A percentile compares a stretch with the other conserved stretches of the same genome.
These are phyloP conservation scores for Cladosporium sp. DNA, from an alignment of 2,329 filamentous ascomycete genomes.

Conservation along the genomic window DNA sequence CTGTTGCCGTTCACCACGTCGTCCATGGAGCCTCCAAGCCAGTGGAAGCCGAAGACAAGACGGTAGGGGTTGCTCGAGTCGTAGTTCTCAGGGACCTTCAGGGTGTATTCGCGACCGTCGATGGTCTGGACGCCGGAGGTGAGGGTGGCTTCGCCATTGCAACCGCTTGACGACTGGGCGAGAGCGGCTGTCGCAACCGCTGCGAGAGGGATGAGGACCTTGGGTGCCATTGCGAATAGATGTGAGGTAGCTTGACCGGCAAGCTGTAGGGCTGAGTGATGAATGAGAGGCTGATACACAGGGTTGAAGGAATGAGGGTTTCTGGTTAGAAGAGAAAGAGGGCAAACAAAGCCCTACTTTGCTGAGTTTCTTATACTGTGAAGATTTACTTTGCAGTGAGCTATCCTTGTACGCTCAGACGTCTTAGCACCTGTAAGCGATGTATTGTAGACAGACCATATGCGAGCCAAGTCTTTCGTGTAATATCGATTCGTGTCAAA, in stretches of 20 bases:
- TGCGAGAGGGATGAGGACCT: slow-evolving; percentile 7
- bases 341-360: not conserved
- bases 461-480: not conserved
- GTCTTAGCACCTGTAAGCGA: not conserved
- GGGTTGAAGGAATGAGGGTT: not conserved
- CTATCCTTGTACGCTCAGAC: not conserved
- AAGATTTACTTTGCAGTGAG: not conserved
- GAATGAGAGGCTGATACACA: not conserved
- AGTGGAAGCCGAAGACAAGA: slow-evolving; percentile 11
- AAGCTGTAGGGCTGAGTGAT: not conserved
- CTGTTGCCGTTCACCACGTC: slow-evolving; percentile 12
- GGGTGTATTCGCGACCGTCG: slow-evolving; percentile 7
- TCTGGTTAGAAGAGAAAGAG: not conserved
- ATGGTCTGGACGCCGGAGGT: slow-evolving; percentile 4
- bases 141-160: slow-evolving; percentile 2
- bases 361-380: slow-evolving; percentile 2
- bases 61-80: slow-evolving; percentile 10
- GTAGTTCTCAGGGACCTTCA: slow-evolving; percentile 12
- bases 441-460: not conserved
- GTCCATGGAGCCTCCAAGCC: slow-evolving; percentile 9
- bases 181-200: slow-evolving; percentile 3
- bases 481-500: not conserved
- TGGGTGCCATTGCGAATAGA: slow-evolving; percentile 8
- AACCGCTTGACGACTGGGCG: slow-evolving; percentile 3
- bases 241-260: slow-evolving; percentile 4